These are phyloP conservation scores for Alternaria gansuensis DNA, from an alignment of 2,329 filamentous ascomycete genomes.

Conservation along the genomic window DNA sequence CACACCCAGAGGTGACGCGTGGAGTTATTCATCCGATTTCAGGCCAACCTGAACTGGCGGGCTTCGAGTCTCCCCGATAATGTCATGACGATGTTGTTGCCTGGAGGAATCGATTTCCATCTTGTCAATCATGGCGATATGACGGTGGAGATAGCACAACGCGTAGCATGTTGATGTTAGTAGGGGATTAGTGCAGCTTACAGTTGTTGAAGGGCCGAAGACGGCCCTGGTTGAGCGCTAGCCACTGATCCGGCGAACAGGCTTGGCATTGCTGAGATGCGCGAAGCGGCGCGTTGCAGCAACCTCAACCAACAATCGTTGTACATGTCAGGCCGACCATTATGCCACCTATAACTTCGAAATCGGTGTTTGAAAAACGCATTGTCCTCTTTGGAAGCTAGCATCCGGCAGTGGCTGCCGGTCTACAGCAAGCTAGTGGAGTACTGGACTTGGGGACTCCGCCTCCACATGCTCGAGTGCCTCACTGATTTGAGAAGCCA, in stretches of 20 bases:
- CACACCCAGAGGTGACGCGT: slow-evolving; percentile 6
- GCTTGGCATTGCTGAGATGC: slow-evolving; percentile 5
- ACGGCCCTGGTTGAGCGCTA: not conserved
- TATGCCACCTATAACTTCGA: not conserved
- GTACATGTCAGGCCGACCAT: not conserved
- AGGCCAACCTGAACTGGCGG: slow-evolving; percentile 1
- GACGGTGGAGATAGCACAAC: not conserved
- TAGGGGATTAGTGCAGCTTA: not conserved
- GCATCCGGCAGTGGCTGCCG: not conserved
- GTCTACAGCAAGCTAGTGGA: not conserved
- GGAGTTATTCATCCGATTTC: slow-evolving; percentile 11
- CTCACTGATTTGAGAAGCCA: not conserved
- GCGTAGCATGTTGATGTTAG: not conserved
- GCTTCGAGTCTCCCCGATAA: slow-evolving; percentile 6
- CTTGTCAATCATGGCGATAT: not conserved
- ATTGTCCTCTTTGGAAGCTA: not conserved
- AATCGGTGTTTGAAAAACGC: not conserved
- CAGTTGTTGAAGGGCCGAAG: not conserved
- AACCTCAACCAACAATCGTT: not conserved
- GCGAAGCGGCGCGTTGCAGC: slow-evolving; percentile 1
- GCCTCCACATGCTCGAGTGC: not conserved
- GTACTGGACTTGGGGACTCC: not conserved
- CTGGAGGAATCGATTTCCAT: not conserved
- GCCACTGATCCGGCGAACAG: not conserved
- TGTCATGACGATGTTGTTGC: not conserved